phyloP scores from a whole-genome alignment of 1,139 yeast genomes.

The Sugiyamaella novakii region DNA sequence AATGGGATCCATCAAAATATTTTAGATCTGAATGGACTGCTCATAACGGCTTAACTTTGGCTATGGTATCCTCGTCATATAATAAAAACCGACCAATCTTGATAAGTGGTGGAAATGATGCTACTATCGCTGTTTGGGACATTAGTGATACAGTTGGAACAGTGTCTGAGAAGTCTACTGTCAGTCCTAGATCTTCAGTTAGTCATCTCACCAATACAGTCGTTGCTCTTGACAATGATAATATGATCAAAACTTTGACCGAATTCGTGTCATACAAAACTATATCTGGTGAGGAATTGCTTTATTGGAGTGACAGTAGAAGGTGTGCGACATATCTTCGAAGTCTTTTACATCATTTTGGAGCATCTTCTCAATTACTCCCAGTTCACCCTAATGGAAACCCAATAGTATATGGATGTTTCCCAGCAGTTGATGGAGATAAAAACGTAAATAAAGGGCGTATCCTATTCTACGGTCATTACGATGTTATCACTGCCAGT shows the following conservation, averaged over 20 bases:
- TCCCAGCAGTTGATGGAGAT: constrained; percentile 46
- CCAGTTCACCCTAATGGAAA: constrained; percentile 73
- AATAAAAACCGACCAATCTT: constrained; percentile 36
- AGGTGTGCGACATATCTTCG: constrained; percentile 80
- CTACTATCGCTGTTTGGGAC: constrained; percentile 63
- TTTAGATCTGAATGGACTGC: constrained; percentile 40
- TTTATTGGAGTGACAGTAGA: constrained; percentile 75
- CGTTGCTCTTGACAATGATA: constrained; percentile 52
- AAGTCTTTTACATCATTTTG: constrained; percentile 63
- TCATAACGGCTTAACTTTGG: constrained; percentile 40
- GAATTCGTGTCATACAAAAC: constrained; percentile 71
- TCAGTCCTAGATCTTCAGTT: not conserved
- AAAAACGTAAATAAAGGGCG: constrained; percentile 23
- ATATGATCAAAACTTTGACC: constrained; percentile 62
- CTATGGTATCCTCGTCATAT: constrained; percentile 32
- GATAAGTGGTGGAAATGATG: constrained; percentile 62
- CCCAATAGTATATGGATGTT: constrained; percentile 80
- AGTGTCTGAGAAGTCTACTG: not conserved
- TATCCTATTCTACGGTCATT: constrained; percentile 90
- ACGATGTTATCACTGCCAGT: constrained; percentile 82
- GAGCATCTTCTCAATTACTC: constrained; percentile 71
- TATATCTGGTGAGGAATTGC: constrained; percentile 69
- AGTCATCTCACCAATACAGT: constrained; percentile 1
- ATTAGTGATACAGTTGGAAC: constrained; percentile 37
- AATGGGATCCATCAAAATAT: constrained; percentile 39